These are phyloP conservation scores for Penicillium antarcticum DNA, from an alignment of 495 filamentous ascomycete genomes.

Conservation along the genomic window DNA sequence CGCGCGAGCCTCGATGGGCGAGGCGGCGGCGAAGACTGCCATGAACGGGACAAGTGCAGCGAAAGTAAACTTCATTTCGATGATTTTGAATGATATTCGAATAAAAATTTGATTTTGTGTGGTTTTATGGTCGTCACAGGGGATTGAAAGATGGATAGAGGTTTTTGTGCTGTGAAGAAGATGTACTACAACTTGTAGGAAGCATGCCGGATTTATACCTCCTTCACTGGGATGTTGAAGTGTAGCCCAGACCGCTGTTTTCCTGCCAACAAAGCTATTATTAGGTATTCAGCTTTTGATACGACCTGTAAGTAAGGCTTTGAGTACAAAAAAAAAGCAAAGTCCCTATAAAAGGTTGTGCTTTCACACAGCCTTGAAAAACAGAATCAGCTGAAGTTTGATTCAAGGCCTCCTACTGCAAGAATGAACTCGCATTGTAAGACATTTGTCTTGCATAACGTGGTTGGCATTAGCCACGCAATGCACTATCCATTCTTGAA, in stretches of 20 bases:
- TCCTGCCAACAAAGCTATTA: background rate
- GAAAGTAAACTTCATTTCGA: conserved; percentile 25
- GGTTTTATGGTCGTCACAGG: too few species aligned
- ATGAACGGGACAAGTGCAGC: conserved; percentile 12
- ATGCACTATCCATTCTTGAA: too few species aligned
- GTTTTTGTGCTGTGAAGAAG: background rate
- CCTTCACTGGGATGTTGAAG: background rate
- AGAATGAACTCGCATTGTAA: too few species aligned
- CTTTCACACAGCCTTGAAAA: too few species aligned
- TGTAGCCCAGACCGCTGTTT: background rate
- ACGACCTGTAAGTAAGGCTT: background rate
- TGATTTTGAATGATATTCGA: background rate
- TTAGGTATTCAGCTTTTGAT: background rate
- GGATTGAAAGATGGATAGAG: background rate
- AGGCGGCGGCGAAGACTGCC: conserved; percentile 10
- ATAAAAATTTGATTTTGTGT: too few species aligned
- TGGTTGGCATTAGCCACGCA: too few species aligned
- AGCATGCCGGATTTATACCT: background rate
- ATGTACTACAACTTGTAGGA: background rate
- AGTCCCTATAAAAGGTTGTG: too few species aligned
- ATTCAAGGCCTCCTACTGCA: too few species aligned
- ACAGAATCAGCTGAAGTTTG: too few species aligned
- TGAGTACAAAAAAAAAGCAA: too few species aligned
- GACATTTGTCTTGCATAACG: too few species aligned
- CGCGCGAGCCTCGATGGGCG: conserved; percentile 12